Percentiles rank a stretch among this genome's conserved stretches.
Evolutionary conservation across 441 rosid genomes (phyloP).

Genomic region (Gossypium lobatum): DNA sequence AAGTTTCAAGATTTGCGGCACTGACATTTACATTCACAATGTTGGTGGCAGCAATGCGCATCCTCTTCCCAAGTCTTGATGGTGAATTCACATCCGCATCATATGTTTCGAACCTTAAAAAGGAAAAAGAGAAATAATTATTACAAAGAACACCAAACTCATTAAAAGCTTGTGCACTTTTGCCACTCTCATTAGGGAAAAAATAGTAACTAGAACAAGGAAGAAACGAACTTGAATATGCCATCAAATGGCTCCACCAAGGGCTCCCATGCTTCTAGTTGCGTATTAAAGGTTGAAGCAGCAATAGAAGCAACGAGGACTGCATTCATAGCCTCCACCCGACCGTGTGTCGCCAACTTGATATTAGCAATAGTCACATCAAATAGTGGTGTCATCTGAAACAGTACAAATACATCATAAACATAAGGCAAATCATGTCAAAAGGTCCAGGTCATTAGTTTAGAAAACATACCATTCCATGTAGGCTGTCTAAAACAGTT

Average conservation of each 20-base stretch:
- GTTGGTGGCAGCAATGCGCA: slow-evolving; percentile 81
- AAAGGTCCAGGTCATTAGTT: slow-evolving; percentile 12
- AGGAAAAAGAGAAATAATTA: slow-evolving; percentile 9
- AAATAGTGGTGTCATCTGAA: slow-evolving; percentile 93
- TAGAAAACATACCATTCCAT: slow-evolving; percentile 75
- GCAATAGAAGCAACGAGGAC: slow-evolving; percentile 92
- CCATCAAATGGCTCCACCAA: slow-evolving; percentile 99
- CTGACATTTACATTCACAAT: slow-evolving; percentile 79
- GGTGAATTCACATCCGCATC: slow-evolving; percentile 53
- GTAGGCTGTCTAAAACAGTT: slow-evolving; percentile 84
- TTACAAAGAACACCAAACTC: slow-evolving; percentile 15
- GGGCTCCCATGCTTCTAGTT: slow-evolving; percentile 99
- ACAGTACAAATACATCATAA: slow-evolving; percentile 25
- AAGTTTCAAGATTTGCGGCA: slow-evolving; percentile 85
- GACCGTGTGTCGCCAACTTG: slow-evolving; percentile 97
- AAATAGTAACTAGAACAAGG: slow-evolving; percentile 9
- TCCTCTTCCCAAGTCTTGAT: slow-evolving; percentile 70
- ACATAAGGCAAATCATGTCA: slow-evolving; percentile 10
- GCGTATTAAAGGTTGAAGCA: slow-evolving; percentile 91
- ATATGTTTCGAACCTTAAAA: slow-evolving; percentile 87
- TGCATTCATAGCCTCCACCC: slow-evolving; percentile 92
- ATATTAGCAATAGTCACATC: slow-evolving; percentile 87
- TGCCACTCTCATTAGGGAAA: slow-evolving; percentile 2
- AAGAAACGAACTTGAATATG: slow-evolving; percentile 79
- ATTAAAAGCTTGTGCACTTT: slow-evolving; percentile 6